Conservation (phyloP, 495 filamentous ascomycete genomes). For the Penicillium argentinense region DNA sequence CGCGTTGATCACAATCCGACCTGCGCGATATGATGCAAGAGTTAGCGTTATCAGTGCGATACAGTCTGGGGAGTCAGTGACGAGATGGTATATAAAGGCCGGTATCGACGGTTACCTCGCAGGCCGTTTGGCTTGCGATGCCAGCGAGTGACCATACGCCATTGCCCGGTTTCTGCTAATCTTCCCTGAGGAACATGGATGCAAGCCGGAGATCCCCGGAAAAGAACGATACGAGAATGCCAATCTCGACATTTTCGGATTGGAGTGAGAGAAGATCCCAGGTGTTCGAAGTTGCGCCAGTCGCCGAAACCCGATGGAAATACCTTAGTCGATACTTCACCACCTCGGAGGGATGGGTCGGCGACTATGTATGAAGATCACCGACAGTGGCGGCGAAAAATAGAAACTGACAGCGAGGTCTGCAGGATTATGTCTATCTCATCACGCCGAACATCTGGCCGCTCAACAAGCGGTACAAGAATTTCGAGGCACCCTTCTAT, state of each 20-base stretch:
- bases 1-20: background rate
- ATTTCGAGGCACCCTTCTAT: slow-evolving; percentile 71
- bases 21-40: slow-evolving; percentile 8
- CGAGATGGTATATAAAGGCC: slow-evolving; percentile 10
- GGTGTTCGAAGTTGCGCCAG: slow-evolving; percentile 11
- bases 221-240: slow-evolving; percentile 4
- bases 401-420: background rate
- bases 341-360: slow-evolving; percentile 69
- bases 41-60: slow-evolving; percentile 11
- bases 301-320: slow-evolving; percentile 25
- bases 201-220: slow-evolving; percentile 8
- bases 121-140: background rate
- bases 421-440: slow-evolving; percentile 66
- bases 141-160: background rate
- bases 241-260: slow-evolving; percentile 9
- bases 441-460: slow-evolving; percentile 71
- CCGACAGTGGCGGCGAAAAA: too few relatives aligned
- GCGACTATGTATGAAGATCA: slow-evolving; percentile 54
- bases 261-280: slow-evolving; percentile 4
- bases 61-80: too few relatives aligned
- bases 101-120: background rate
- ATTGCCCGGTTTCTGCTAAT: background rate
- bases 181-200: slow-evolving; percentile 8
- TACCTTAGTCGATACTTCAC: slow-evolving; percentile 40
- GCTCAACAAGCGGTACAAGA: slow-evolving; percentile 65